Evolutionary conservation across 257 asterid genomes (phyloP).

Genomic region (Echites panduratus): DNA sequence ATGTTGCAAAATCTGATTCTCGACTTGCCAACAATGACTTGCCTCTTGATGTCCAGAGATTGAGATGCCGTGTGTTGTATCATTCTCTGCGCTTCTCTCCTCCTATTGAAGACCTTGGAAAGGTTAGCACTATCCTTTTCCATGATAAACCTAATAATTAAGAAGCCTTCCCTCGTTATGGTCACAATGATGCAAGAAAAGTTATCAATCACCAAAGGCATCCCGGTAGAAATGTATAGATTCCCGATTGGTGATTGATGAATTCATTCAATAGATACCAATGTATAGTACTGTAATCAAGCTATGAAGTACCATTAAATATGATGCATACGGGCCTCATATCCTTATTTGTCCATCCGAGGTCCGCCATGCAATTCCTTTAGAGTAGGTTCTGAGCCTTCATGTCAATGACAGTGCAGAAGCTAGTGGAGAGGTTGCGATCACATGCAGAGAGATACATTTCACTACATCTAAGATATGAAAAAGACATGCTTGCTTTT

Average conservation of each 20-base stretch:
- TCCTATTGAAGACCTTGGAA: conserved; percentile 70
- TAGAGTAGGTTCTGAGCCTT: conserved; percentile 73
- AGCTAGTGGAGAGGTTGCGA: conserved; percentile 82
- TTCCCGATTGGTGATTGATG: not conserved
- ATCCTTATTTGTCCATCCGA: conserved; percentile 40
- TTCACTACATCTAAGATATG: conserved; percentile 92
- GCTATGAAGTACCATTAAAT: not conserved
- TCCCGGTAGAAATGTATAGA: not conserved
- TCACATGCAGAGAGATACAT: conserved; percentile 66
- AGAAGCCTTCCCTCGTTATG: not conserved
- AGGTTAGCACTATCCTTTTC: conserved; percentile 46
- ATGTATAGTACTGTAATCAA: not conserved
- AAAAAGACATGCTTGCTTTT: conserved; percentile 94
- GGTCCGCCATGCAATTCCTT: conserved; percentile 55
- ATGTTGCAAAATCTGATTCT: conserved; percentile 91
- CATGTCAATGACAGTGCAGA: conserved; percentile 89
- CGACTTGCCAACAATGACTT: conserved; percentile 95
- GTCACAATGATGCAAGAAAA: not conserved
- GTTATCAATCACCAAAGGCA: not conserved
- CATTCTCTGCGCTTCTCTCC: conserved; percentile 81
- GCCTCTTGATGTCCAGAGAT: conserved; percentile 90
- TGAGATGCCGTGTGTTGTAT: conserved; percentile 93
- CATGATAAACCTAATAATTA: not conserved
- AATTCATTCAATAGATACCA: not conserved
- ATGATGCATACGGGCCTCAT: not conserved